phyloP scores from a whole-genome alignment of 2,329 filamentous ascomycete species.

The Sarocladium brachiariae region DNA sequence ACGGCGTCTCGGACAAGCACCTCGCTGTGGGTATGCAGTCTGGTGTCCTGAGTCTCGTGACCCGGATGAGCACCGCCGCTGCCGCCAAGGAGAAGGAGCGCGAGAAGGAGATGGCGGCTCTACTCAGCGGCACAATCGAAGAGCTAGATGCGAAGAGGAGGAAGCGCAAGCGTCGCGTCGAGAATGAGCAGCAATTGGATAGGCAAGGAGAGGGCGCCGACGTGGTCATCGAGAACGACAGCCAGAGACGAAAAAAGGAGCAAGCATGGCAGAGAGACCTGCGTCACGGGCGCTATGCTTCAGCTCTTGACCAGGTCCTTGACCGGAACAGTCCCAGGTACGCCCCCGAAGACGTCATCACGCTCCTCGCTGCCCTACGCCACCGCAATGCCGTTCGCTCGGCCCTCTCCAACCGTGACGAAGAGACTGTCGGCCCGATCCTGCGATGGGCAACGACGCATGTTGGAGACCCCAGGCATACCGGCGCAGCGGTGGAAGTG shows the following conservation, averaged over 20 bases:
- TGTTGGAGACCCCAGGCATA: constrained; percentile 76
- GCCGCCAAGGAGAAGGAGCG: constrained; percentile 69
- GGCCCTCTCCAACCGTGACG: constrained; percentile 74
- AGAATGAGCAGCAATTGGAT: constrained; percentile 55
- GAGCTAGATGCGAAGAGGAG: constrained; percentile 66
- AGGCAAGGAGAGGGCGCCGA: constrained; percentile 79
- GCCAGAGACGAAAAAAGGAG: constrained; percentile 48
- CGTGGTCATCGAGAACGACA: constrained; percentile 77
- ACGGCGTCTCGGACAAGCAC: constrained; percentile 72
- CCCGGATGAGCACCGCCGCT: constrained; percentile 76
- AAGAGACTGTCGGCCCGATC: constrained; percentile 72
- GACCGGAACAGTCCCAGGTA: constrained; percentile 44
- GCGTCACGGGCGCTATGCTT: constrained; percentile 67
- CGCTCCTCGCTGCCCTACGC: constrained; percentile 73
- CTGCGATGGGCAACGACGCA: constrained; percentile 76
- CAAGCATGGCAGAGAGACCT: constrained; percentile 76
- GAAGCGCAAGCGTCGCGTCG: constrained; percentile 56
- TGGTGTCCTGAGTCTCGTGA: constrained; percentile 84
- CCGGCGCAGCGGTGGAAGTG: constrained; percentile 75
- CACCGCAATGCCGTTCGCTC: constrained; percentile 80
- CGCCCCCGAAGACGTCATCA: constrained; percentile 59
- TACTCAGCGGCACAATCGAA: constrained; percentile 71
- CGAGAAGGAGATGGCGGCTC: constrained; percentile 76
- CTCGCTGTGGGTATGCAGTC: constrained; percentile 92
- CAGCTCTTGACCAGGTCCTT: constrained; percentile 75